Evolutionary conservation across 1,284 basidiomycete genomes (phyloP), one percentile per base, ranked within the genome.

Genomic region (Meira nashicola): DNA sequence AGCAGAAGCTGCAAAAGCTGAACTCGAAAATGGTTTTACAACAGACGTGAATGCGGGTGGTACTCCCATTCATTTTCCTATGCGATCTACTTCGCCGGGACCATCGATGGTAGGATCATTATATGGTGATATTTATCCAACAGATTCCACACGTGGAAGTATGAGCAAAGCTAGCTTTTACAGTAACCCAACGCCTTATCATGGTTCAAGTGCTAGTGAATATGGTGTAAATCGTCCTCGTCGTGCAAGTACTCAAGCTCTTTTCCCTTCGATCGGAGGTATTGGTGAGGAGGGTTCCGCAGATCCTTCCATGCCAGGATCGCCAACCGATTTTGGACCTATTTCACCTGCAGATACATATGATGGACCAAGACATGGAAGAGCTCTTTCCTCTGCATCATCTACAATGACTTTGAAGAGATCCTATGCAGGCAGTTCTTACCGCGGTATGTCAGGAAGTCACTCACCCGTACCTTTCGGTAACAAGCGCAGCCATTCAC

Each of bases 331-430:
- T 8, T 33, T 33, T 8, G 28, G 28, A 8, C 28, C 28, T 33
- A 8, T 8, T 4, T 53, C n/a, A 23, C 46, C 57, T 7, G 19
- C 48, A 40, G 69, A 65, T 12, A 38, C 54, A 25, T 65, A 67
- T 47, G 65, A 71, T 8, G 60, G n/a, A 3, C 14, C 15, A 4
- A 37, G 59, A 4, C 60, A 64, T 44, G 19, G 43, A 7, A 46
- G 56, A 21, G 40, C 40, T 5, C 59, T 66, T 7, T 68, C 66
- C 8, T 64, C 64, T 52, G 63, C 64, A 12, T 64, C 64, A 6
- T 65, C 65, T 9, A 70, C 70, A 15, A 70, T 67, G 62, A 68
- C 70, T 2, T 54, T 72, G 17, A 71, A 68, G 28, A 54, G 67
- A 0, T 60, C 63, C n/a, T 71, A 71, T 23, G 61, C 64, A 21